A percentile compares a stretch with the other conserved stretches of the same genome.
Conservation (phyloP, 2,329 filamentous ascomycete genomes). For the Pleochaeta shiraiana region DNA sequence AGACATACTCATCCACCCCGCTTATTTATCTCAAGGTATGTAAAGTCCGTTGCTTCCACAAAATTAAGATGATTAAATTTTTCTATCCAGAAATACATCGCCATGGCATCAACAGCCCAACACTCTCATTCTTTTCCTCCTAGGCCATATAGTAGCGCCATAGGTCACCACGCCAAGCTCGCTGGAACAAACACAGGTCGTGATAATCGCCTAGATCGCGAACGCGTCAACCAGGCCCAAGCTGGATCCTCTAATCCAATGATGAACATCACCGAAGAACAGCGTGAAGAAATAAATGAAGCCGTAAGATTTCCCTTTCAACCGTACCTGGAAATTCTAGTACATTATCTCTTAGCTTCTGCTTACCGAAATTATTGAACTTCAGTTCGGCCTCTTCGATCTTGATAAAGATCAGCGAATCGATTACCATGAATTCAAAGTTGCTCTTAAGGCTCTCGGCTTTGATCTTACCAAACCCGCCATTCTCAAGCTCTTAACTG, state of each 20-base stretch:
- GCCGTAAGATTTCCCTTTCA: constrained; percentile 39
- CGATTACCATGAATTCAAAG: constrained; percentile 96
- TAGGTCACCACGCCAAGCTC: constrained; percentile 26
- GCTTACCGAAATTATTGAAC: too few species aligned
- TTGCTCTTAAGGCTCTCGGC: constrained; percentile 84
- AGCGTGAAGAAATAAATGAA: constrained; percentile 82
- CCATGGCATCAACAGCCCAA: constrained; percentile 24
- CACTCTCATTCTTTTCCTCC: constrained; percentile 29
- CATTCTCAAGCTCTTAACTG: constrained; percentile 58
- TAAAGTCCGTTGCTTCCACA: too few species aligned
- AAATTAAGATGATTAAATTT: too few species aligned
- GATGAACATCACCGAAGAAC: constrained; percentile 53
- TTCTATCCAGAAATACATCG: background rate
- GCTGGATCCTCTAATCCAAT: constrained; percentile 10
- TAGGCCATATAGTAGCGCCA: constrained; percentile 18
- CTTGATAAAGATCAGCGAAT: constrained; percentile 86
- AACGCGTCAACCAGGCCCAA: constrained; percentile 19
- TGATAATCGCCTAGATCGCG: constrained; percentile 21
- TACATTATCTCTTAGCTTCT: too few species aligned
- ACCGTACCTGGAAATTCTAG: too few species aligned
- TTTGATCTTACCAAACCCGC: constrained; percentile 80
- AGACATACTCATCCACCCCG: too few species aligned
- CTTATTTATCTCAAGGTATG: too few species aligned
- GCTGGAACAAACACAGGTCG: constrained; percentile 25
- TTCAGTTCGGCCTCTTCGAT: constrained; percentile 81